These are phyloP conservation scores for Populus trichocarpa DNA, from an alignment of 441 rosid species.

Conservation along the genomic window DNA sequence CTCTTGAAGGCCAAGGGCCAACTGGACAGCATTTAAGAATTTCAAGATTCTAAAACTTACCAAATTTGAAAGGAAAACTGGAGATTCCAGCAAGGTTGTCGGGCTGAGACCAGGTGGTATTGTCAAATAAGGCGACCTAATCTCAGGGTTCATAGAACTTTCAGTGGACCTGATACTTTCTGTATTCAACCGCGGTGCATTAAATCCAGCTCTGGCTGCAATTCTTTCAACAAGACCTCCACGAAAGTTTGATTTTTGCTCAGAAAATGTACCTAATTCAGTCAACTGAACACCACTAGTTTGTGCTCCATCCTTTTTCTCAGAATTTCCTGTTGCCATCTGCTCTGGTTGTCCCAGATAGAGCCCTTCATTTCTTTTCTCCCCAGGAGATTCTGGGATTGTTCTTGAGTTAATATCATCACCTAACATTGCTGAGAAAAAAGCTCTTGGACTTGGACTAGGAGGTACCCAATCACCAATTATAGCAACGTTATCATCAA, in stretches of 20 bases:
- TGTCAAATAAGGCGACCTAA: conserved; percentile 40
- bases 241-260: conserved; percentile 41
- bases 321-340: conserved; percentile 28
- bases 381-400: conserved; percentile 30
- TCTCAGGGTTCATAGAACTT: conserved; percentile 26
- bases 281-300: conserved; percentile 20
- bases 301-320: conserved; percentile 23
- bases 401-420: conserved; percentile 48
- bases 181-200: conserved; percentile 45
- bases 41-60: conserved; percentile 29
- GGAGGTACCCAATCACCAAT: conserved; percentile 84
- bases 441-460: conserved; percentile 58
- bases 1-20: conserved; percentile 5
- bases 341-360: conserved; percentile 38
- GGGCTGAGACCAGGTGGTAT: conserved; percentile 69
- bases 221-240: conserved; percentile 61
- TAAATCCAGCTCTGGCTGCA: conserved; percentile 61
- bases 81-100: conserved; percentile 58
- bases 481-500: conserved; percentile 67
- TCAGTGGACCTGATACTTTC: conserved; percentile 31
- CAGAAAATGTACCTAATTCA: conserved; percentile 35
- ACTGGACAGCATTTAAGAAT: conserved; percentile 2
- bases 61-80: conserved; percentile 52
- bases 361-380: conserved; percentile 37
- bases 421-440: conserved; percentile 47